Evolutionary conservation across 768 basidiomycete genomes (phyloP).

Genomic region (Boletellus sp.): DNA sequence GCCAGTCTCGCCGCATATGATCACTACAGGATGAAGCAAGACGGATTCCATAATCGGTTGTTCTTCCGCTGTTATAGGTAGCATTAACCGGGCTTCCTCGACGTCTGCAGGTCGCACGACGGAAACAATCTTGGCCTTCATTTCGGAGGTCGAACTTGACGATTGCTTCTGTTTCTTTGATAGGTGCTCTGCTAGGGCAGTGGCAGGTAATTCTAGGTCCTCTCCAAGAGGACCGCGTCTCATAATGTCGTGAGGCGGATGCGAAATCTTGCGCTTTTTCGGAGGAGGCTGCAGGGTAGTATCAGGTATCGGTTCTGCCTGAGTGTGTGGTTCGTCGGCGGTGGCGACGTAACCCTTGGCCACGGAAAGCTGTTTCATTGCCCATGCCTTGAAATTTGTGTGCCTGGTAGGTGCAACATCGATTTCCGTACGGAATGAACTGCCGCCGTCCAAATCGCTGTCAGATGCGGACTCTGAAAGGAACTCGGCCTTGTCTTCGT

Average conservation of each 20-base stretch:
- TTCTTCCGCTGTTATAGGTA: slow-evolving; percentile 92
- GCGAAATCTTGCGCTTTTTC: slow-evolving; percentile 50
- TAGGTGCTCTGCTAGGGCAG: slow-evolving; percentile 54
- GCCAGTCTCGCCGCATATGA: slow-evolving; percentile 84
- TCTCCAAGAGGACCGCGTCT: slow-evolving; percentile 82
- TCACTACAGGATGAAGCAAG: slow-evolving; percentile 75
- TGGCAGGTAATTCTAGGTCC: slow-evolving; percentile 61
- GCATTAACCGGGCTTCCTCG: slow-evolving; percentile 67
- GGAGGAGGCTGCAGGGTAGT: slow-evolving; percentile 9
- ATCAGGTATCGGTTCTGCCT: slow-evolving; percentile 8
- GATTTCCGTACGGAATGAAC: slow-evolving; percentile 13
- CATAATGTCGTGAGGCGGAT: slow-evolving; percentile 29
- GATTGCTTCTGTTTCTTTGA: slow-evolving; percentile 6
- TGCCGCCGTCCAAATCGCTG: slow-evolving; percentile 14
- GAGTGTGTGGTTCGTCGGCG: slow-evolving; percentile 11
- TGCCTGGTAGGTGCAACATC: slow-evolving; percentile 33
- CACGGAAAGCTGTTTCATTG: slow-evolving; percentile 64
- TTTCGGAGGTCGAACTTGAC: slow-evolving; percentile 9
- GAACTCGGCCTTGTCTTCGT: slow-evolving; percentile 18
- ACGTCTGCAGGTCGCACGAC: slow-evolving; percentile 68
- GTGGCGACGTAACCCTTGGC: slow-evolving; percentile 38
- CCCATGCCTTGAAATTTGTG: slow-evolving; percentile 86
- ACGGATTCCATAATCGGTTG: slow-evolving; percentile 93
- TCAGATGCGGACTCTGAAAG: slow-evolving; percentile 14
- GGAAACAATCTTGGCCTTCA: slow-evolving; percentile 42